phyloP scores from a whole-genome alignment of 345 rosid species.

The Eucalyptus globulus region DNA sequence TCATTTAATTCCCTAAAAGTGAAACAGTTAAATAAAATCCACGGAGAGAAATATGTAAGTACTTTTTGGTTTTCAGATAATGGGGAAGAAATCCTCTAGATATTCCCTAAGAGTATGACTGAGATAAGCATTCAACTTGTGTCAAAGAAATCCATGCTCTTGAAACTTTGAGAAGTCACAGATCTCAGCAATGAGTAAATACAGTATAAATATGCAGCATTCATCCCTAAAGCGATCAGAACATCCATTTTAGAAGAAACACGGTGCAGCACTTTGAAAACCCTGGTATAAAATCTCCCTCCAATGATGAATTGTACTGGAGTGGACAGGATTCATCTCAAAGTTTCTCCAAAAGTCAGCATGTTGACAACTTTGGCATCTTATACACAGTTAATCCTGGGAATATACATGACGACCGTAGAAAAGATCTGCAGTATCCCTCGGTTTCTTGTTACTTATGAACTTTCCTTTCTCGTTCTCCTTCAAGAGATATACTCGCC shows the following conservation, averaged over 20 bases:
- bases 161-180: conserved; percentile 41
- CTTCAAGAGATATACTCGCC: conserved; percentile 50
- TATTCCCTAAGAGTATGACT: conserved; percentile 80
- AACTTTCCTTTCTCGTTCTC: conserved; percentile 39
- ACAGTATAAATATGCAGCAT: conserved; percentile 79
- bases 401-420: conserved; percentile 71
- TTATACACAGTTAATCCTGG: conserved; percentile 35
- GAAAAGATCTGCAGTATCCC: conserved; percentile 45
- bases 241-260: conserved; percentile 89
- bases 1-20: not conserved
- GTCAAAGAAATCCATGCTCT: conserved; percentile 73
- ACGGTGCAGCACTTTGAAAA: conserved; percentile 52
- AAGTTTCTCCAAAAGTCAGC: conserved; percentile 51
- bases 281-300: conserved; percentile 55
- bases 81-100: conserved; percentile 32
- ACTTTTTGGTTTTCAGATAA: not conserved
- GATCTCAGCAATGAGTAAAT: conserved; percentile 60
- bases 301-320: conserved; percentile 85
- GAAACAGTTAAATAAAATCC: not conserved
- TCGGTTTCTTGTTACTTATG: conserved; percentile 39
- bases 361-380: conserved; percentile 50
- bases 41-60: not conserved
- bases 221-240: conserved; percentile 74
- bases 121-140: conserved; percentile 88
- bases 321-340: conserved; percentile 57